Evolutionary conservation across 352 stramenopile genomes (phyloP).

Genomic region (Thalassiosira sp.): DNA sequence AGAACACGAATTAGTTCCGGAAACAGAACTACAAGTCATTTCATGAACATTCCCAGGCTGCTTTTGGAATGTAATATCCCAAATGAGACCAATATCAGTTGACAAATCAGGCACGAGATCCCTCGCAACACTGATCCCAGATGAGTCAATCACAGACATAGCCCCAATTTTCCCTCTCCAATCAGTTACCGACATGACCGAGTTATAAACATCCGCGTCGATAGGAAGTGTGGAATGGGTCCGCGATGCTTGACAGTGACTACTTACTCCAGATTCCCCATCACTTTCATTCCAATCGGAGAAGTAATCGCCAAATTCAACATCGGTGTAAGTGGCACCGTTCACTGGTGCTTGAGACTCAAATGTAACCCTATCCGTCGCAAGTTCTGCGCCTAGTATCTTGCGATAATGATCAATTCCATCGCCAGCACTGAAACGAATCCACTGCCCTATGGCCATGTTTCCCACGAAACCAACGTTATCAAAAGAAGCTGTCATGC

Average conservation of each 20-base stretch:
- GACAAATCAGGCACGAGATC: constrained; percentile 46
- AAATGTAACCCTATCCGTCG: constrained; percentile 37
- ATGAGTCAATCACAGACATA: constrained; percentile 81
- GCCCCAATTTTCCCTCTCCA: constrained; percentile 72
- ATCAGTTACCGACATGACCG: constrained; percentile 52
- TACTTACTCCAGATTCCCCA: constrained; percentile 61
- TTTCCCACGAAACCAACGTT: constrained; percentile 33
- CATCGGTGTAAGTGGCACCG: constrained; percentile 56
- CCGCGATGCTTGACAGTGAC: constrained; percentile 49
- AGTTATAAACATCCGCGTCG: constrained; percentile 75
- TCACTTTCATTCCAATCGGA: constrained; percentile 61
- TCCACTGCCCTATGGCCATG: constrained; percentile 38
- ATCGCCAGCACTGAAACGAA: constrained; percentile 61
- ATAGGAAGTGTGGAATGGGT: constrained; percentile 71
- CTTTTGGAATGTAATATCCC: constrained; percentile 72
- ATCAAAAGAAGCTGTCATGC: constrained; percentile 61
- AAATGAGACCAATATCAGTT: constrained; percentile 66
- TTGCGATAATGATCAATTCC: constrained; percentile 62
- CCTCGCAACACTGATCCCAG: constrained; percentile 58
- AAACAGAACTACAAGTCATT: constrained; percentile 63
- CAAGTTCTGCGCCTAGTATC: constrained; percentile 40
- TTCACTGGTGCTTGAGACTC: constrained; percentile 31
- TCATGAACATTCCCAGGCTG: constrained; percentile 69
- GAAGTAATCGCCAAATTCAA: constrained; percentile 74
- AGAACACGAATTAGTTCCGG: constrained; percentile 53